Base-by-base conservation (phyloP, 1,139 yeast genomes). In the Kurtzmaniella natalensis region DNA sequence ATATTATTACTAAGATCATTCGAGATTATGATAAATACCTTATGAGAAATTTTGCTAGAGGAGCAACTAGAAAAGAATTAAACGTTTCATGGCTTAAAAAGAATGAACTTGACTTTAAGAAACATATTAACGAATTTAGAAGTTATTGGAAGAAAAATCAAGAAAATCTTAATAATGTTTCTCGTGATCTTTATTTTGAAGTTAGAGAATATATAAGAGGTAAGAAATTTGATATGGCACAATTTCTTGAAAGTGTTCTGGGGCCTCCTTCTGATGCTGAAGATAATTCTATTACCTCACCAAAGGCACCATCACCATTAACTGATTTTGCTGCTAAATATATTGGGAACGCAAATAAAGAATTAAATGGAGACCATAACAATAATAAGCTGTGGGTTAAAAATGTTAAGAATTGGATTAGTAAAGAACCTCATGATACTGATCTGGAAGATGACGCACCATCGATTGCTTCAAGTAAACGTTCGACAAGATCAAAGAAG, bases 71-170 rank as follows among this genome's bases (percentile, higher is more conserved):
- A 53, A 87, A 92, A 57, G 98, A 92, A 53, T 75, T 92, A 49
- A 92, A 92, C 55, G 97, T 92, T 17, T 84, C 95, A 32, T 92
- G 98, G 97, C 70, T 92, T 50, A 92, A 92, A 64, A 92, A 92
- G 63, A 92, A 92, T 59, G 98, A 92, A 62, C 71, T 92, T 46
- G 98, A 92, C 46, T 76, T 92, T 60, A 87, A 86, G 58, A 85
- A 89, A 48, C 96, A 89, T 52, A 82, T 92, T 41, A 76, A 68
- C 43, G 96, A 88, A 47, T 89, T 92, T 63, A 72, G 96, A 47
- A 76, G 79, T 8, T 81, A 86, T 53, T 85, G 94, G 76, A 78
- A 81, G 60, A 84, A 78, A 55, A 80, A 83, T 48, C 81, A 76
- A 46, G 71, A 69, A 37, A 79, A 78, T 50, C 61, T 85, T 46